phyloP scores from a whole-genome alignment of 495 filamentous ascomycete species.

The Neurospora sublineolata region DNA sequence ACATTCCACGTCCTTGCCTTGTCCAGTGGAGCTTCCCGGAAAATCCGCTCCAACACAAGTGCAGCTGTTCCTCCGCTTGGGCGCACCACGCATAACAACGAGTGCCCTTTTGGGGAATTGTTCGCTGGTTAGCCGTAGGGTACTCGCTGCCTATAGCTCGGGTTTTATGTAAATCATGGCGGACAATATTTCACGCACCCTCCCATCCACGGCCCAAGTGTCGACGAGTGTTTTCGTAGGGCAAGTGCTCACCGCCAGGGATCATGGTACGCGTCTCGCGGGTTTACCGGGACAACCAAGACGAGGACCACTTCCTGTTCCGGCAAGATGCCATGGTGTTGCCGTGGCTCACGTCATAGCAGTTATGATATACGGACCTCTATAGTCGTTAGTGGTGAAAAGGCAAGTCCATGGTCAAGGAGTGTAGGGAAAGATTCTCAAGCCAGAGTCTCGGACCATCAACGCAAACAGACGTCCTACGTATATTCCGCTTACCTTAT shows the following conservation, averaged over 20 bases:
- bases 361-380: not conserved
- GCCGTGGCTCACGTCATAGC: not conserved
- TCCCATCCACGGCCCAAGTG: not conserved
- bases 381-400: not conserved
- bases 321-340: not conserved
- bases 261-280: not conserved
- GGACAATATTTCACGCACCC: conserved; percentile 19
- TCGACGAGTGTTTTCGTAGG: not conserved
- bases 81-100: conserved; percentile 28
- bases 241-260: not conserved
- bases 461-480: not conserved
- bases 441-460: not conserved
- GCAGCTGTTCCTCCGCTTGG: conserved; percentile 3
- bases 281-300: not conserved
- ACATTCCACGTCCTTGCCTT: conserved; percentile 26
- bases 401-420: not conserved
- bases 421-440: not conserved
- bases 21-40: conserved; percentile 23
- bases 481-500: not conserved
- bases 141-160: conserved; percentile 25
- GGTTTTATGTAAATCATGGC: conserved; percentile 30
- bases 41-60: not conserved
- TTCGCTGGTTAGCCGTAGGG: conserved; percentile 26
- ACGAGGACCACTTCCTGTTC: not conserved
- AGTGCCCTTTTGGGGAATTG: conserved; percentile 35